Base-by-base conservation (phyloP, 2,329 filamentous ascomycete species). In the Cladosporium cucumerinum region DNA sequence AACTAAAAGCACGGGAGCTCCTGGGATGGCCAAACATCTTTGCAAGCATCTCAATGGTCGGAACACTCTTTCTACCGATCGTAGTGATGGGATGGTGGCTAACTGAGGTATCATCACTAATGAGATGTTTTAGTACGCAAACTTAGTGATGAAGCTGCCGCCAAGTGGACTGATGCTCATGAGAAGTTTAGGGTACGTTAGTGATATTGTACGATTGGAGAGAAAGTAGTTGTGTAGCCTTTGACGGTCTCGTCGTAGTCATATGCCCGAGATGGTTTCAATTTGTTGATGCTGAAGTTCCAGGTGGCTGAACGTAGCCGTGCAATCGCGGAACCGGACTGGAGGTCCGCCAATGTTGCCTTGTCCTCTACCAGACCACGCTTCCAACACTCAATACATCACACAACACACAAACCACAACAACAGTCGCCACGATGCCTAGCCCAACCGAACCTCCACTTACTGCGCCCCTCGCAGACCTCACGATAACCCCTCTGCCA, bases 401-500 rank as follows among this genome's bases (percentile, higher is more conserved):
- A 23, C 32, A 30, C 57, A 32, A 49, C 39, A 46, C 16, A 23
- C 25, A 5, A 21, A 6, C 7, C 39, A 23, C 25, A 8, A 14
- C 18, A 30, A 21, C 26, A 30, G 51, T 43, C 28, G 12, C 23
- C 7, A 54, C 6, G 30, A 62, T 62, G 61, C 52, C 61, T 30
- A 59, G 26, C 21, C 55, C 54, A 46, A 52, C 54, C 61, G 55
- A 57, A 5, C 43, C 43, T 32, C 58, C 58, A 34, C 49, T 23
- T 52, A 34, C 61, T 2, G 26, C 10, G 16, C 21, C 61, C 23
- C 25, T 25, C 21, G n/a, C 46, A 57, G 55, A 57, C 21, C 61
- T 58, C 23, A 59, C 61, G 26, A 64, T 65, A 64, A 68, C 67
- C 7, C 68, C 74, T 14, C 69, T 76, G 28, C 68, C 73, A 12